Evolutionary conservation across 2,329 filamentous ascomycete genomes (phyloP).

Genomic region (Rhinocladiella mackenziei): DNA sequence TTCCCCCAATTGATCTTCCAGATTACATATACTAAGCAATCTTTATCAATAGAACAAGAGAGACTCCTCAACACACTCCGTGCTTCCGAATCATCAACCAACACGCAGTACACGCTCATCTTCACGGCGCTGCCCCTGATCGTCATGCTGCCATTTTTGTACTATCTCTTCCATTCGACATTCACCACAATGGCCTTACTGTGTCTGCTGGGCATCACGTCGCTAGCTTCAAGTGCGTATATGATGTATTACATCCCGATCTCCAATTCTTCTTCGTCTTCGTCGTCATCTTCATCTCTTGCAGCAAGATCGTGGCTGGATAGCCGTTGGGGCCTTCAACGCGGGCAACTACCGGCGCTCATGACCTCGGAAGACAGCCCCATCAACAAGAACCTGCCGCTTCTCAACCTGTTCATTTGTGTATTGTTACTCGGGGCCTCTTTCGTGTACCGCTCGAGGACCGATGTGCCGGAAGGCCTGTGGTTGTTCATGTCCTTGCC

Average conservation of each 20-base stretch:
- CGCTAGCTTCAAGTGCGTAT: slow-evolving; percentile 24
- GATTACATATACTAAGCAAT: not conserved
- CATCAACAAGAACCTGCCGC: slow-evolving; percentile 9
- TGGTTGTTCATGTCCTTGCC: slow-evolving; percentile 29
- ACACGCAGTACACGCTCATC: slow-evolving; percentile 24
- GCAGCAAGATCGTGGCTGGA: too few species aligned
- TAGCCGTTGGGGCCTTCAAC: too few species aligned
- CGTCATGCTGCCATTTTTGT: slow-evolving; percentile 23
- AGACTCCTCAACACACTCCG: slow-evolving; percentile 23
- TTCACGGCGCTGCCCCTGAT: slow-evolving; percentile 26
- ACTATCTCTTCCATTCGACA: slow-evolving; percentile 17
- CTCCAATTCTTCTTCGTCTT: too few species aligned
- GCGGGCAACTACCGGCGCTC: too few species aligned
- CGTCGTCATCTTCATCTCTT: too few species aligned
- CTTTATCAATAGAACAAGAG: slow-evolving; percentile 27
- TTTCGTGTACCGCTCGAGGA: slow-evolving; percentile 11
- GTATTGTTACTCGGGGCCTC: slow-evolving; percentile 19
- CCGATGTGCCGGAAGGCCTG: slow-evolving; percentile 21
- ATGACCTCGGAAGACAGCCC: too few species aligned
- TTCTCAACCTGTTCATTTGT: slow-evolving; percentile 23
- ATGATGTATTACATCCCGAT: slow-evolving; percentile 24
- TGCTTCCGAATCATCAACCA: slow-evolving; percentile 17
- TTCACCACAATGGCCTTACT: slow-evolving; percentile 15
- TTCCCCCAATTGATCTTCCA: not conserved
- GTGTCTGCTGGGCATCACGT: slow-evolving; percentile 27